phyloP scores from a whole-genome alignment of 495 filamentous ascomycete genomes.

The Xylaria acuta region DNA sequence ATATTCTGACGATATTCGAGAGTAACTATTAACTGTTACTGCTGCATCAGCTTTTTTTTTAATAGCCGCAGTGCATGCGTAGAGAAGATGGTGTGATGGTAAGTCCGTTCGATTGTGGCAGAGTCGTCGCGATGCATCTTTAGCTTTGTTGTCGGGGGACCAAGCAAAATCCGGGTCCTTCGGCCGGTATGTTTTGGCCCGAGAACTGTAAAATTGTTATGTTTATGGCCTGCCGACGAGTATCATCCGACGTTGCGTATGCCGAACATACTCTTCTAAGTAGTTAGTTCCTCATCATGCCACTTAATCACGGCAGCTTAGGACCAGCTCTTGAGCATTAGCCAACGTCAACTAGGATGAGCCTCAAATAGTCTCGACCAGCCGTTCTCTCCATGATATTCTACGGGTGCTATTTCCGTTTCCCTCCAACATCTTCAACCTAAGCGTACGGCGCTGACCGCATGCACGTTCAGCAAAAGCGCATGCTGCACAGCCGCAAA shows the following conservation, averaged over 20 bases:
- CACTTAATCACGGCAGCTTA: background rate
- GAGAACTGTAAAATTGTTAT: background rate
- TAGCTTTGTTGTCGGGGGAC: background rate
- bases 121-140: conserved; percentile 3
- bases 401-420: conserved; percentile 23
- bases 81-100: conserved; percentile 18
- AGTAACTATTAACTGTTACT: background rate
- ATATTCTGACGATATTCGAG: conserved; percentile 11
- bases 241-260: background rate
- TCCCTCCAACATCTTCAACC: conserved; percentile 13
- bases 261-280: background rate
- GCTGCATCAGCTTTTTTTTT: background rate
- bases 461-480: conserved; percentile 9
- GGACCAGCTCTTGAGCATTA: background rate
- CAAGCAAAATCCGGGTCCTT: conserved; percentile 12
- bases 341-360: background rate
- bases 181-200: conserved; percentile 11
- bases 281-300: background rate
- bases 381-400: conserved; percentile 12
- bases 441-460: conserved; percentile 25
- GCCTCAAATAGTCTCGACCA: conserved; percentile 2
- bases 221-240: background rate
- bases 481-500: conserved; percentile 27
- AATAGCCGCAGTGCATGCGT: conserved; percentile 21
- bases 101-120: background rate